Evolutionary conservation across 345 rosid genomes (phyloP).

Genomic region (Draba incana): DNA sequence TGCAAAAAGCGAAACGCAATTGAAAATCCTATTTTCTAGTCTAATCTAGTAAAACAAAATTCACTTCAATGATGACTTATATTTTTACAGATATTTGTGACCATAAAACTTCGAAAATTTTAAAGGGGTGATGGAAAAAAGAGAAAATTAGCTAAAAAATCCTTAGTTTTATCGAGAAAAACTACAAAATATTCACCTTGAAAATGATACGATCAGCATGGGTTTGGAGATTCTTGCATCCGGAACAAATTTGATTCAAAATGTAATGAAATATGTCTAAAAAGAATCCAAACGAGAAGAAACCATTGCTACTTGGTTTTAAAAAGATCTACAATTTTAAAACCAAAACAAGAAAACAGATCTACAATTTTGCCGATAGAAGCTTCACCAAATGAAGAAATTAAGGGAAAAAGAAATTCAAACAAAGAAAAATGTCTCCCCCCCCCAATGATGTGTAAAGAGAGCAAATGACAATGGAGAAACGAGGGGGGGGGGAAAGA

Average conservation of each 20-base stretch:
- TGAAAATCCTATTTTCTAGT: neutral
- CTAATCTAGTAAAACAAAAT: neutral
- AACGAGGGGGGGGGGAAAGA: conserved; percentile 14
- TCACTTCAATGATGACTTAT: neutral
- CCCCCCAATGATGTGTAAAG: conserved; percentile 9
- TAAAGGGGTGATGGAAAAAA: neutral
- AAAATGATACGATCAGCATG: neutral
- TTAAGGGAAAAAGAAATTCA: neutral
- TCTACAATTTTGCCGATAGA: too few relatives aligned
- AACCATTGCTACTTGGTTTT: neutral
- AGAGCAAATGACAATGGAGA: conserved; percentile 30
- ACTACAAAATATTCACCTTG: neutral
- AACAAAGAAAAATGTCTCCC: neutral
- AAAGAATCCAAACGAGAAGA: neutral
- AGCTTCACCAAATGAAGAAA: neutral
- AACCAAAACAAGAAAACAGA: neutral
- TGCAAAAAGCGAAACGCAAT: conserved; percentile 2
- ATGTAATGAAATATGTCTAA: neutral
- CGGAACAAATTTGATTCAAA: neutral
- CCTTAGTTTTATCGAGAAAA: neutral
- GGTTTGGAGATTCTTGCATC: too few relatives aligned
- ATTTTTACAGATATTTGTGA: neutral
- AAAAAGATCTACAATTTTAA: neutral
- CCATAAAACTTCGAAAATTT: neutral
- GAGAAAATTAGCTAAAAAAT: conserved; percentile 7